Percentiles rank a stretch among this genome's conserved stretches.
Conservation (phyloP, 2,329 filamentous ascomycete genomes). For the Microdochium bolleyi region DNA sequence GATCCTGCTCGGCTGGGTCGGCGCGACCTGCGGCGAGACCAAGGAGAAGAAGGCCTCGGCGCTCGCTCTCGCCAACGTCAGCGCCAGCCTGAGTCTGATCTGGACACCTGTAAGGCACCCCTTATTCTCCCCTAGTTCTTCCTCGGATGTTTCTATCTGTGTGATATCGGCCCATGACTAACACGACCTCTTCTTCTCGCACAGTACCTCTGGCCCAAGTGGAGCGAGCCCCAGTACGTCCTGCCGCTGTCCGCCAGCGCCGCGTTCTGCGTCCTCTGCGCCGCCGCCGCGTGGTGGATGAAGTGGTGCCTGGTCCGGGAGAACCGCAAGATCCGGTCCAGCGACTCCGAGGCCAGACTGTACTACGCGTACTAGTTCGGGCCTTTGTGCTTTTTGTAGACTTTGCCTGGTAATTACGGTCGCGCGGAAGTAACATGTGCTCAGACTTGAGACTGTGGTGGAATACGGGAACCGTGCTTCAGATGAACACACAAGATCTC, state of each 20-base stretch:
- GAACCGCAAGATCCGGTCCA: background rate
- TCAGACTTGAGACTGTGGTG: no score
- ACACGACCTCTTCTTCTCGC: slow-evolving; percentile 2
- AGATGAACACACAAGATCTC: no score
- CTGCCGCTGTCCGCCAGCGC: slow-evolving; percentile 16
- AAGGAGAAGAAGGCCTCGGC: slow-evolving; percentile 37
- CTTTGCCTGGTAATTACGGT: no score
- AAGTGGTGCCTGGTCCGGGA: background rate
- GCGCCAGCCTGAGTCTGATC: slow-evolving; percentile 26
- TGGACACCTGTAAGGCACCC: slow-evolving; percentile 20
- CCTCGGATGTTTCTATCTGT: slow-evolving; percentile 3
- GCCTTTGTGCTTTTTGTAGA: no score
- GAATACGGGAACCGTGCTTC: no score
- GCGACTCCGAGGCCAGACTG: background rate
- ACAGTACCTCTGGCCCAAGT: slow-evolving; percentile 25
- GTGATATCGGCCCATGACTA: background rate
- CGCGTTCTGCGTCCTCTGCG: background rate
- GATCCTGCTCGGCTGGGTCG: slow-evolving; percentile 35
- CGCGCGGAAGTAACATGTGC: no score
- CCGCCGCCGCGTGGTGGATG: background rate
- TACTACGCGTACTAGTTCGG: slow-evolving; percentile 2
- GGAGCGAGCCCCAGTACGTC: slow-evolving; percentile 20
- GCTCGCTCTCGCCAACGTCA: slow-evolving; percentile 24
- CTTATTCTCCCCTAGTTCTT: slow-evolving; percentile 22
- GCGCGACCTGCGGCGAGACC: slow-evolving; percentile 31